These are phyloP conservation scores for Ganoderma lucidum DNA, from an alignment of 1,284 basidiomycete genomes.

Conservation along the genomic window DNA sequence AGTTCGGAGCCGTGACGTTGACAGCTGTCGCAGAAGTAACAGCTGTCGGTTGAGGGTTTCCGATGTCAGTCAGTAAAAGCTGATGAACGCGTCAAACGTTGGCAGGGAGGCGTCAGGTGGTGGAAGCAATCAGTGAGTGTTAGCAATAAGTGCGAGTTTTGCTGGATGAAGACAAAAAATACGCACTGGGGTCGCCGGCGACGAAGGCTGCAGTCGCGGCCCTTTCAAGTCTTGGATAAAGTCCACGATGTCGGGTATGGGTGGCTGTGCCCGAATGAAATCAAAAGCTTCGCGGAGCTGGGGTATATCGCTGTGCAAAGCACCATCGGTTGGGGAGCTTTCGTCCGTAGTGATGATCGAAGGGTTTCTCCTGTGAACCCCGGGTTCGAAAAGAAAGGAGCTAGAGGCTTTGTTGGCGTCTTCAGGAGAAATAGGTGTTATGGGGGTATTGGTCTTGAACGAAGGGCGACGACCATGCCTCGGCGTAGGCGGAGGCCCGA, in stretches of 20 bases:
- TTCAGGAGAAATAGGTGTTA: constrained; percentile 11
- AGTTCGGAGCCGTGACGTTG: constrained; percentile 1
- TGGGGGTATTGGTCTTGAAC: constrained; percentile 17
- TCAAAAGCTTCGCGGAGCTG: constrained; percentile 3
- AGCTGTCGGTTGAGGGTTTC: background rate
- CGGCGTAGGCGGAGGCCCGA: constrained; percentile 17
- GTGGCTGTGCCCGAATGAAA: background rate
- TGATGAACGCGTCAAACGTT: constrained; percentile 5
- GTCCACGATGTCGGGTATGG: constrained; percentile 28
- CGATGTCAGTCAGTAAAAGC: constrained; percentile 1
- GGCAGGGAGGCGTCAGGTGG: background rate
- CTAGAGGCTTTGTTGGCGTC: background rate
- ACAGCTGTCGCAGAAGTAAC: constrained; percentile 4
- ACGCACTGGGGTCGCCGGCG: constrained; percentile 17
- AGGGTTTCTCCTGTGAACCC: constrained; percentile 19
- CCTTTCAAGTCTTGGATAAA: constrained; percentile 21
- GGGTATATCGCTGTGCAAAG: background rate
- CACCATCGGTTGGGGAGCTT: background rate
- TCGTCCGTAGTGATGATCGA: constrained; percentile 21
- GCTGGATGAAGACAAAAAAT: background rate
- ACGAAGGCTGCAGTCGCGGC: background rate
- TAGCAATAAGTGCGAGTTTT: background rate
- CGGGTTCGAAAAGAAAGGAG: constrained; percentile 3
- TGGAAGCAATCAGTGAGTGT: background rate
- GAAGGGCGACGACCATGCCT: constrained; percentile 21